Evolutionary conservation across 768 basidiomycete genomes (phyloP), one percentile per base, ranked within the genome.

Genomic region (Boletus vermiculosoides): DNA sequence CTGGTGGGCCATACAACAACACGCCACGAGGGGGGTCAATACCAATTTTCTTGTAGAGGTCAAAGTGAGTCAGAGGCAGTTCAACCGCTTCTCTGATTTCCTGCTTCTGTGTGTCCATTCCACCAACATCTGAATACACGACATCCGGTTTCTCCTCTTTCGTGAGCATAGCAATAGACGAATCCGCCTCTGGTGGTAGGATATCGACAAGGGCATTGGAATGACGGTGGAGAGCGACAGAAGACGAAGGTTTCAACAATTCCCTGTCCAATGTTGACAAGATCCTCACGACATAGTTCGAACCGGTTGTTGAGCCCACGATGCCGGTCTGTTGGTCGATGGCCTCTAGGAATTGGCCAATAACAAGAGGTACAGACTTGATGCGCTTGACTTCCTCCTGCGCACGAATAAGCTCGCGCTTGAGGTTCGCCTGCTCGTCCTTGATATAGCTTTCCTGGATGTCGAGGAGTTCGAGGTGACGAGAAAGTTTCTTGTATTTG

Each of bases 381-480:
- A 99, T 99, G 56, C 97, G 91, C 76, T 98, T 97, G 70, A 99
- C 97, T 76, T 99, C 97, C 73, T 99, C 97, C 70, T 99, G 97
- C 0, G 97, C 97, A 55, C 97, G 92, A 63, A 98, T 90, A 59
- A 99, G 88, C 75, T 99, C 97, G 49, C 96, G 87, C 74, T 98
- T 96, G 54, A 99, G 85, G 68, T 98, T 98, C 16, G 92, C 92
- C 67, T 97, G 95, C 73, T 99, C 97, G 65, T 99, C 96, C 71
- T 98, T 96, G 75, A 99, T 97, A 72, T 98, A 99, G 76, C 90
- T 90, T 75, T 98, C 91, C 67, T 90, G 88, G 28, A 94, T 92
- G 51, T 92, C 90, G 37, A 98, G 85, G 78, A 99, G 93, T 69
- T 99, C 94, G 34, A 95, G 81, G 68, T 99, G 96, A 47, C 93